phyloP scores from a whole-genome alignment of 202 grass and related monocot genomes.

The Schoenoplectus triqueter region DNA sequence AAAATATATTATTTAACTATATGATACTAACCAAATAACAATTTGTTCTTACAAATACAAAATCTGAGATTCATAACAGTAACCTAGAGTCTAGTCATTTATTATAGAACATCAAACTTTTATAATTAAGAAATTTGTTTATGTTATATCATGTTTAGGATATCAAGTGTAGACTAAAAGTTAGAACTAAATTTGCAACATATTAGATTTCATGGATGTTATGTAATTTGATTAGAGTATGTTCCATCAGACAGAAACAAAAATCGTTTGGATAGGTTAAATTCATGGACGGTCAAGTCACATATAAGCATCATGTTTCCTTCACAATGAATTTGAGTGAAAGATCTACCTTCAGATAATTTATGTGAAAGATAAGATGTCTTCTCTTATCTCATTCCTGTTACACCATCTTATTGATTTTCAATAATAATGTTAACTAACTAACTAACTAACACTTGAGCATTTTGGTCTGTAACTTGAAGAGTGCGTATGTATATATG shows the following conservation, averaged over 20 bases:
- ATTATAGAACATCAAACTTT: not conserved
- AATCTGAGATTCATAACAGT: not conserved
- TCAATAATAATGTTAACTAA: constrained; percentile 4
- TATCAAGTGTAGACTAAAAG: not conserved
- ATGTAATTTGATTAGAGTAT: constrained; percentile 24
- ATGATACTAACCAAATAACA: not conserved
- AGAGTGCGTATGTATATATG: not conserved
- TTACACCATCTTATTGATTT: not conserved
- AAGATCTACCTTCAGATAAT: not conserved
- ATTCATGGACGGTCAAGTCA: not conserved
- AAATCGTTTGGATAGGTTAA: not conserved
- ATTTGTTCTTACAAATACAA: not conserved
- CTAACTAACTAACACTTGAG: not conserved
- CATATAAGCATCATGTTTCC: not conserved
- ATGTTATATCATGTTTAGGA: constrained; percentile 24
- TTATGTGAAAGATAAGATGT: not conserved
- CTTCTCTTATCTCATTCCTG: not conserved
- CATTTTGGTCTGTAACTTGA: not conserved
- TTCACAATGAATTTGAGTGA: not conserved
- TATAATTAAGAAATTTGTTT: not conserved
- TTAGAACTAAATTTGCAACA: not conserved
- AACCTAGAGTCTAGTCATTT: not conserved
- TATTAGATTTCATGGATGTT: not conserved
- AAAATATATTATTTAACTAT: constrained; percentile 1
- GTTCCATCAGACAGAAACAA: not conserved